Evolutionary conservation across 495 filamentous ascomycete genomes (phyloP).

Genomic region (Penicillium macrosclerotiorum): DNA sequence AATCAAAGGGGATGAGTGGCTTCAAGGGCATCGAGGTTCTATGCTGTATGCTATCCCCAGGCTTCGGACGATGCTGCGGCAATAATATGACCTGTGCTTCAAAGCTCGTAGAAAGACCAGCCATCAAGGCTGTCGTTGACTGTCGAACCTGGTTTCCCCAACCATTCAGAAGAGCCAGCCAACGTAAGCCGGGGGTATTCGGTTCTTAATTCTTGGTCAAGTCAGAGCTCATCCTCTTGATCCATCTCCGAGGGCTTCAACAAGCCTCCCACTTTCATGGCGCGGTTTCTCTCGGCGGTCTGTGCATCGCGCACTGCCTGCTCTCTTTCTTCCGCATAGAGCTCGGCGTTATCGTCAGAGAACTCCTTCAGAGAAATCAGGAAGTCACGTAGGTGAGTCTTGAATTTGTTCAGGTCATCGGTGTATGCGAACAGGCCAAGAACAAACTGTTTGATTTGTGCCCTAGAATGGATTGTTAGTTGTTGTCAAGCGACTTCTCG

Average conservation of each 20-base stretch:
- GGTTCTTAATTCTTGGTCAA: constrained; percentile 61
- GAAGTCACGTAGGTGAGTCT: constrained; percentile 92
- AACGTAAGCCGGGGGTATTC: constrained; percentile 42
- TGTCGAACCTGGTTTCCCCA: constrained; percentile 4
- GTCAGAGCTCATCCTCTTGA: constrained; percentile 90
- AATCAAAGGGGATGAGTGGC: not conserved
- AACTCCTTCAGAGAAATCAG: constrained; percentile 96
- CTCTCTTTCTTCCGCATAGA: constrained; percentile 95
- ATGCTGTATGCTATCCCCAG: constrained; percentile 4
- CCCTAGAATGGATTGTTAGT: constrained; percentile 51
- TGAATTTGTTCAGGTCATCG: constrained; percentile 81
- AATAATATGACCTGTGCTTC: constrained; percentile 9
- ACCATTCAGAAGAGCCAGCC: constrained; percentile 9
- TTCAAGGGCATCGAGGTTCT: constrained; percentile 3
- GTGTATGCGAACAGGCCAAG: constrained; percentile 80
- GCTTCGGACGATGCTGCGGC: not conserved
- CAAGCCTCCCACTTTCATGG: constrained; percentile 88
- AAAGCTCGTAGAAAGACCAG: constrained; percentile 42
- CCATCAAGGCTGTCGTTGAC: constrained; percentile 35
- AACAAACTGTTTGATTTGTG: constrained; percentile 86
- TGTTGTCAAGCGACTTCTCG: too few relatives aligned
- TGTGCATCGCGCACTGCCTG: constrained; percentile 74
- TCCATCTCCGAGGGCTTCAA: constrained; percentile 93
- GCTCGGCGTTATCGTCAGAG: constrained; percentile 74
- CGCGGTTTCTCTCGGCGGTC: constrained; percentile 77